Evolutionary conservation across 371 early-diverging fungal genomes (phyloP), one percentile per base, ranked within the genome.

Genomic region (Mortierella sp.): DNA sequence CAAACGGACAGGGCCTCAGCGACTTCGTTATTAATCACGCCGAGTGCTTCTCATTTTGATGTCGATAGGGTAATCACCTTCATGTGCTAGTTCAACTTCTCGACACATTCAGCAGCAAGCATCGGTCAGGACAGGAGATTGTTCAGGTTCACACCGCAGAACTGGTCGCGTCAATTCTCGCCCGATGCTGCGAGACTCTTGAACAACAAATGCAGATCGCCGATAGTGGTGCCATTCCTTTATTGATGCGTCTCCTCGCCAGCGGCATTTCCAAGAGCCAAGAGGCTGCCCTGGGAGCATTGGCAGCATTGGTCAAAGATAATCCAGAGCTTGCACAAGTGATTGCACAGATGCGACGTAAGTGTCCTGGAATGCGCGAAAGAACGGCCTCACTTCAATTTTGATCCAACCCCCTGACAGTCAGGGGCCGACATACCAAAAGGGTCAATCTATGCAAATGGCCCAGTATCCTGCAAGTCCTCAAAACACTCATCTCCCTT

Each of bases 281-380:
- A 80, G 96, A 96, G 80, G 94, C 96, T 5, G 95, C 95, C 4
- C 83, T 96, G 75, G 96, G 95, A 78, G 95, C 96, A 0, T 81
- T 97, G 37, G 92, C 94, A 0, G 90, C 91, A 2, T 80, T 97
- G 37, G 91, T 92, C 78, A 90, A 91, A 26, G 94, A 93, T 46
- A 95, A 96, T 75, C 75, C 89, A 14, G 90, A 89, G 13, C 72
- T 94, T 55, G 93, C 91, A 9, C 84, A 87, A 46, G 73, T 77
- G 19, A 88, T 94, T 24, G 89, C 91, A 28, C 88, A 88, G 50
- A 85, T 87, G 44, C 88, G 89, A 84, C 76, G 92, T 93, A 93
- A 64, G 82, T 69, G 71, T 19, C 26, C 24, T 8, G 67, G 67
- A 34, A 51, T 53, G 72, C 19, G 48, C 9, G 48, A 53, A 72